These are phyloP conservation scores for Phaeosphaeria sp. DNA, from an alignment of 2,329 filamentous ascomycete species.

Conservation along the genomic window DNA sequence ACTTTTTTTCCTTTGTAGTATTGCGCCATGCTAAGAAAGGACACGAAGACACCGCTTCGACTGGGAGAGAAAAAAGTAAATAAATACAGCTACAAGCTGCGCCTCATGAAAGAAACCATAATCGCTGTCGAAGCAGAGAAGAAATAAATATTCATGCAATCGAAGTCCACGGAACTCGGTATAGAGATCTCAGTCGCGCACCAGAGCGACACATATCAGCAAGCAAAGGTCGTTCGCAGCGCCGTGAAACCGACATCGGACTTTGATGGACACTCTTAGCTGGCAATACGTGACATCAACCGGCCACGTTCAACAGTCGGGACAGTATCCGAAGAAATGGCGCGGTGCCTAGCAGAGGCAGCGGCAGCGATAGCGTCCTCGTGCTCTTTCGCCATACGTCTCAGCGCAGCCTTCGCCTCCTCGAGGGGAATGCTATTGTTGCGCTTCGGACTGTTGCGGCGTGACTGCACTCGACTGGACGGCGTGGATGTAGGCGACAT, in stretches of 20 bases:
- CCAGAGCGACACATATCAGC: neutral
- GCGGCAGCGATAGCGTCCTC: constrained; percentile 28
- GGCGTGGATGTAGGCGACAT: constrained; percentile 27
- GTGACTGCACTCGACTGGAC: constrained; percentile 29
- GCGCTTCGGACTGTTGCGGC: constrained; percentile 34
- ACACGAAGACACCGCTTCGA: neutral
- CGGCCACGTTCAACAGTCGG: constrained; percentile 29
- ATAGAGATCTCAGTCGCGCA: neutral
- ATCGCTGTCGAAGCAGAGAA: neutral
- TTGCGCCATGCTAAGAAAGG: constrained; percentile 8
- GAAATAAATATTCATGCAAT: neutral
- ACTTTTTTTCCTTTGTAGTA: constrained; percentile 12
- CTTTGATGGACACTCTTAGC: constrained; percentile 4
- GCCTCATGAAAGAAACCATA: too few relatives aligned
- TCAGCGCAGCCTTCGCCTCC: constrained; percentile 34
- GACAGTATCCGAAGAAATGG: constrained; percentile 16
- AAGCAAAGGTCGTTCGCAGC: neutral
- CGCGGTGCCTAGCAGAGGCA: constrained; percentile 9
- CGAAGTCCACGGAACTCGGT: too few relatives aligned
- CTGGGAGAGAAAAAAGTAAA: neutral
- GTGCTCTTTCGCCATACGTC: constrained; percentile 36
- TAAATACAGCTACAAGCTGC: neutral
- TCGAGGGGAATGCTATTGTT: constrained; percentile 39
- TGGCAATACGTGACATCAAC: constrained; percentile 17
- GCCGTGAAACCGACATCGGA: neutral